Evolutionary conservation across 176 grass and related monocot genomes (phyloP).

Genomic region (Leersia perrieri): DNA sequence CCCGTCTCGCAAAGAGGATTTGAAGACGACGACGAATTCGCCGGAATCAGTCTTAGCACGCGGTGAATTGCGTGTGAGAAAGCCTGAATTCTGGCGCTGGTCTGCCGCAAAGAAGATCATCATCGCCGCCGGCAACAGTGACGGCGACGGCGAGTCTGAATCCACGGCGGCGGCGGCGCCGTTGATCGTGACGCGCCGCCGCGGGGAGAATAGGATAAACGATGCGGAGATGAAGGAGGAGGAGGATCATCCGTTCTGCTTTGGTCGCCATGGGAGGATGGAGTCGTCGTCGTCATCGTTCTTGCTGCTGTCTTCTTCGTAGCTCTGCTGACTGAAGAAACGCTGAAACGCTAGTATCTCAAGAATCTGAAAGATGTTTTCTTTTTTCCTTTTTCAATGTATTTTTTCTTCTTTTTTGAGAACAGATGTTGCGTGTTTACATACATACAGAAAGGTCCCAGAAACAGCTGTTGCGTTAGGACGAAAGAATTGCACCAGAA

Average conservation of each 20-base stretch:
- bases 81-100: not conserved
- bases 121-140: no score
- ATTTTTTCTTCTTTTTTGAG: not conserved
- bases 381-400: not conserved
- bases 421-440: no score
- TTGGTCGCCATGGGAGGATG: not conserved
- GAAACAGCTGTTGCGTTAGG: no score
- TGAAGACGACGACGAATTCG: not conserved
- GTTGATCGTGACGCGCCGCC: not conserved
- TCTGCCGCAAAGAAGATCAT: not conserved
- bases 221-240: not conserved
- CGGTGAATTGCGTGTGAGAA: not conserved
- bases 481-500: not conserved
- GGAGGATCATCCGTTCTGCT: conserved; percentile 16
- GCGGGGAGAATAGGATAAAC: conserved; percentile 12
- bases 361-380: not conserved
- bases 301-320: conserved; percentile 21
- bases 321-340: not conserved
- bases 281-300: conserved; percentile 6
- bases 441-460: no score
- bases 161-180: not conserved
- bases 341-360: not conserved
- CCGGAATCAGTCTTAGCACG: not conserved
- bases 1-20: not conserved
- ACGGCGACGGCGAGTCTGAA: not conserved